Percentiles rank a stretch among this genome's conserved stretches.
Evolutionary conservation across 2,329 filamentous ascomycete genomes (phyloP).

Genomic region (Aspergillus tamarii): DNA sequence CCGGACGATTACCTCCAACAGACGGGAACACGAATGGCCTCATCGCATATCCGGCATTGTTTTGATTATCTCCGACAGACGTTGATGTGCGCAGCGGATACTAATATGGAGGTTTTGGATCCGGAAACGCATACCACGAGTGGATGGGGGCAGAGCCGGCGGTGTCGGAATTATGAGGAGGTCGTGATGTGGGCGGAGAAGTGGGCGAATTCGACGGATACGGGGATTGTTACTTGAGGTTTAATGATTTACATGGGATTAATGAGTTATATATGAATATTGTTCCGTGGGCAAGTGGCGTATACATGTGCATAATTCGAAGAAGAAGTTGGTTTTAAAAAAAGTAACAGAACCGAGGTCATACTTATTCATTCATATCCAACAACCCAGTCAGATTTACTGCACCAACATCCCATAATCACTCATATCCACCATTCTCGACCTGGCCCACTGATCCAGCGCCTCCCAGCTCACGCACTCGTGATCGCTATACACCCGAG

Average conservation of each 20-base stretch:
- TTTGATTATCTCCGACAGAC: not conserved
- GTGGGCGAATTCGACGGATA: not conserved
- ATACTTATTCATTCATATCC: no score
- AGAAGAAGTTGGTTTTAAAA: no score
- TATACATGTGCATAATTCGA: no score
- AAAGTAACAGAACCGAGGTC: no score
- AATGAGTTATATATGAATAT: no score
- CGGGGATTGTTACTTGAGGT: not conserved
- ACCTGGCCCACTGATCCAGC: not conserved
- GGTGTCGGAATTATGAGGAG: not conserved
- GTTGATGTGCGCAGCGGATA: not conserved
- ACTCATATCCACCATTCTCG: not conserved
- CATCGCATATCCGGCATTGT: not conserved
- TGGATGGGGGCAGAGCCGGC: not conserved
- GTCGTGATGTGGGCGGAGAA: not conserved
- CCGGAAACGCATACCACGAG: not conserved
- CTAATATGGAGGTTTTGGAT: not conserved
- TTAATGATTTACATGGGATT: no score
- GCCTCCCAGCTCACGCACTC: not conserved
- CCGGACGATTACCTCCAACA: not conserved
- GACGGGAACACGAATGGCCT: not conserved
- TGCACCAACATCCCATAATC: not conserved
- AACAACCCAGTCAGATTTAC: not conserved
- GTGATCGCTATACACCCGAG: not conserved
- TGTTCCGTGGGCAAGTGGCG: no score